Conservation (phyloP, 768 basidiomycete genomes). For the Mycena leptocephala region DNA sequence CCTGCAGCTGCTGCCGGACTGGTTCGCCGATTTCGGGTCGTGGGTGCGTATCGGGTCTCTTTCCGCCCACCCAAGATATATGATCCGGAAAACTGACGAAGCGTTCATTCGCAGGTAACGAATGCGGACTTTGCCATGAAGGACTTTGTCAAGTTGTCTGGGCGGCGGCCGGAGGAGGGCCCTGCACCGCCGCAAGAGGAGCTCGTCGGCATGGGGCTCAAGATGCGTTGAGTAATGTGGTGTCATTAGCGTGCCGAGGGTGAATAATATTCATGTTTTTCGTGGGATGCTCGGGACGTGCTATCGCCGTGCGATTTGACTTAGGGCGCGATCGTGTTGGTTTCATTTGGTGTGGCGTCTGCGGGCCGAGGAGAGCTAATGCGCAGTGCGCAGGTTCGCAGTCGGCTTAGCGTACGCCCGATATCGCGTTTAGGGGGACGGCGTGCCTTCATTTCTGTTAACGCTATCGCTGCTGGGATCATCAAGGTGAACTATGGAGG, state of each 20-base stretch:
- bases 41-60: constrained; percentile 66
- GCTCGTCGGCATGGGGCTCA: not conserved
- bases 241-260: not conserved
- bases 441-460: constrained; percentile 23
- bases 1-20: constrained; percentile 77
- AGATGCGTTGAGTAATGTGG: constrained; percentile 2
- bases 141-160: constrained; percentile 77
- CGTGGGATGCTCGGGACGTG: constrained; percentile 14
- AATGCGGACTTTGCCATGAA: constrained; percentile 83
- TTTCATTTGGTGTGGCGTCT: constrained; percentile 48
- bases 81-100: constrained; percentile 18
- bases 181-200: constrained; percentile 31
- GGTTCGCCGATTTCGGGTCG: constrained; percentile 80
- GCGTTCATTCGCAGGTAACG: constrained; percentile 62
- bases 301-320: constrained; percentile 15
- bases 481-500: not conserved
- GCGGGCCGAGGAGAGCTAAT: constrained; percentile 45
- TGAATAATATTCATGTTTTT: constrained; percentile 10
- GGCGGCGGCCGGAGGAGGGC: constrained; percentile 71
- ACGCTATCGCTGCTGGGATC: constrained; percentile 5
- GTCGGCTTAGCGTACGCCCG: constrained; percentile 7
- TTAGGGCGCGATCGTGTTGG: constrained; percentile 16
- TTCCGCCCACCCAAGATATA: constrained; percentile 10
- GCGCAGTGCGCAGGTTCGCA: not conserved
- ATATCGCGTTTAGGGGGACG: not conserved